Conservation (phyloP, 352 stramenopile species). For the Phytophthora parvispora region DNA sequence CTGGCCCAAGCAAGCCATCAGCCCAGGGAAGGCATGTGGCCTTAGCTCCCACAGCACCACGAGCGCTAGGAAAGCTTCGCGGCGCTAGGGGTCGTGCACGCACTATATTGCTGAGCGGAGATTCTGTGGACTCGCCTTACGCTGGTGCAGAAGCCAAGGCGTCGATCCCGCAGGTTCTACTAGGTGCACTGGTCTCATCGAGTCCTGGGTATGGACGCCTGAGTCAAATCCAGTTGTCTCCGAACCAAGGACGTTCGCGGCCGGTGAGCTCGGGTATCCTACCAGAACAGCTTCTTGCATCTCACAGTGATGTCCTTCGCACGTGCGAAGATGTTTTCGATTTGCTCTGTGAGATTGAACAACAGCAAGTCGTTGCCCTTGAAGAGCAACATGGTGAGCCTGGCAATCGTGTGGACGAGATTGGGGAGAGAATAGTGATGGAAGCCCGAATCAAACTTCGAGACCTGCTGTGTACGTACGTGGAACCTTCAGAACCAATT, state of each 20-base stretch:
- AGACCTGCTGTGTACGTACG: constrained; percentile 54
- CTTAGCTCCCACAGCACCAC: constrained; percentile 20
- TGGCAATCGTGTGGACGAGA: constrained; percentile 2
- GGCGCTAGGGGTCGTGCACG: constrained; percentile 11
- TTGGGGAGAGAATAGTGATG: constrained; percentile 28
- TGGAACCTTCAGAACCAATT: constrained; percentile 55
- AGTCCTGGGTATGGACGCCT: constrained; percentile 26
- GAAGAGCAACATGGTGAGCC: constrained; percentile 11
- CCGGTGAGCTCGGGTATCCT: constrained; percentile 34
- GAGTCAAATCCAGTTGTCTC: constrained; percentile 23
- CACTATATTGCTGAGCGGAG: constrained; percentile 23
- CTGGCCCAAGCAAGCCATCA: constrained; percentile 1
- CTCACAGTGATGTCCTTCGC: constrained; percentile 33
- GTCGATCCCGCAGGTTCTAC: constrained; percentile 61
- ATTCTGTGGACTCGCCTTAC: constrained; percentile 5
- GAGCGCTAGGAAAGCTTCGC: constrained; percentile 26
- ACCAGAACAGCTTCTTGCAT: constrained; percentile 34
- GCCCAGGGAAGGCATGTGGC: neutral
- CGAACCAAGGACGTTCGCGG: constrained; percentile 11
- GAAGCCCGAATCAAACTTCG: constrained; percentile 31
- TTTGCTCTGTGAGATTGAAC: constrained; percentile 59
- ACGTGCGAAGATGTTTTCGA: constrained; percentile 73
- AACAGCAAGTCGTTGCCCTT: constrained; percentile 17
- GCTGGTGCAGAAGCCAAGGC: constrained; percentile 9
- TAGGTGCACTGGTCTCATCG: constrained; percentile 42